phyloP scores from a whole-genome alignment of 1,284 basidiomycete genomes.

The Ceratobasidium sp. region DNA sequence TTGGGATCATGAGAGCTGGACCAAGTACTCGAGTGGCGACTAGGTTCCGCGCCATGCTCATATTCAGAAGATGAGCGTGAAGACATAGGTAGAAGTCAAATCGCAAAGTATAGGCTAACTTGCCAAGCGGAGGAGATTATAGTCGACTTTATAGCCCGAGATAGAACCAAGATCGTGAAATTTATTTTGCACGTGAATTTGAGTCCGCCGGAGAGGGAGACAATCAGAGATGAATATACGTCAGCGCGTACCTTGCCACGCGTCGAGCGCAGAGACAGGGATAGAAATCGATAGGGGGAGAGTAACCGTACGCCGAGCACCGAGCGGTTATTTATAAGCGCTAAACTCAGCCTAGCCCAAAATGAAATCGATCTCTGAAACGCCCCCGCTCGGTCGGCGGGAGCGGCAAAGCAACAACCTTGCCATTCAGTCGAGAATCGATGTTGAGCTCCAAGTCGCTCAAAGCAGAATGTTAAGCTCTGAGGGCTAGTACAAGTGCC shows the following conservation, averaged over 20 bases:
- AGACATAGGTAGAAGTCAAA: conserved; percentile 7
- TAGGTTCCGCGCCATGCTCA: conserved; percentile 7
- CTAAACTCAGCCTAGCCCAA: not conserved
- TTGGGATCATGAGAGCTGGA: conserved; percentile 36
- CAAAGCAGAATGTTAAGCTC: not conserved
- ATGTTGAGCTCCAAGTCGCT: not conserved
- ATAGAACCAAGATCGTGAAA: conserved; percentile 15
- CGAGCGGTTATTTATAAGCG: conserved; percentile 37
- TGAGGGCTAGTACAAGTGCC: not conserved
- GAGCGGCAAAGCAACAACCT: not conserved
- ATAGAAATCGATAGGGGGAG: conserved; percentile 24
- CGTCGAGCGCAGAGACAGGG: not conserved
- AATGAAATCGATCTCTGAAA: conserved; percentile 25
- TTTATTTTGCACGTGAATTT: conserved; percentile 22
- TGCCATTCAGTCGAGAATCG: conserved; percentile 26
- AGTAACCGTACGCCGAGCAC: conserved; percentile 11
- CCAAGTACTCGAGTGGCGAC: conserved; percentile 43
- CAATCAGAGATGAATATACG: conserved; percentile 7
- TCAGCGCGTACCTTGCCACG: conserved; percentile 4
- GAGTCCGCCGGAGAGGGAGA: not conserved
- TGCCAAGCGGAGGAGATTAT: no score
- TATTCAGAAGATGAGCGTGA: conserved; percentile 28
- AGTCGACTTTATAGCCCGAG: conserved; percentile 4
- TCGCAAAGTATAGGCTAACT: not conserved
- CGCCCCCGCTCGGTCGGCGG: conserved; percentile 12